Conservation (phyloP, 2,329 filamentous ascomycete species). For the Xylariomycetidae sp. region DNA sequence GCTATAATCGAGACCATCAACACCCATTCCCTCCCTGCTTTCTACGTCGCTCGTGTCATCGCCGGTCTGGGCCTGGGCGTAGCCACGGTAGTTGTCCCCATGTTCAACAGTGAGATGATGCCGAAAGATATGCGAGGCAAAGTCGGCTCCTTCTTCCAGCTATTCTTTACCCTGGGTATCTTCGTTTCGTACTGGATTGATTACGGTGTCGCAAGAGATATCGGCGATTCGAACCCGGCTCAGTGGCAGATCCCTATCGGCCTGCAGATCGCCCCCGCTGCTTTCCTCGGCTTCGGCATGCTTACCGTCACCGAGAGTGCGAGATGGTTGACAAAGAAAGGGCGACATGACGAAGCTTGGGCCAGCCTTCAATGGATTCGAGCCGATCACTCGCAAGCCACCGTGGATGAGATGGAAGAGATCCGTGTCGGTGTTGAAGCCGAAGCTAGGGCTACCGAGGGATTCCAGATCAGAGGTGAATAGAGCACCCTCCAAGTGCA, state of each 20-base stretch:
- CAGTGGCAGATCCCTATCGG: constrained; percentile 54
- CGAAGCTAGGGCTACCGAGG: constrained; percentile 37
- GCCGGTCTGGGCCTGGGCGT: constrained; percentile 26
- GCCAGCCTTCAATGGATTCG: constrained; percentile 45
- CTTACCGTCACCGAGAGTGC: constrained; percentile 42
- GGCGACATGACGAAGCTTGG: constrained; percentile 39
- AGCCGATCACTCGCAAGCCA: constrained; percentile 31
- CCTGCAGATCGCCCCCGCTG: constrained; percentile 42
- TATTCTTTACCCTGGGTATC: constrained; percentile 40
- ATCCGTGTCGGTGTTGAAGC: constrained; percentile 40
- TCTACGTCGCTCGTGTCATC: constrained; percentile 26
- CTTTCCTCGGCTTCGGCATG: constrained; percentile 41
- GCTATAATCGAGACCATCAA: constrained; percentile 37
- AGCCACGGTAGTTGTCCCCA: constrained; percentile 32
- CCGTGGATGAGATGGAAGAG: constrained; percentile 40
- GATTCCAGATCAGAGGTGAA: constrained; percentile 29
- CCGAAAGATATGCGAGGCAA: constrained; percentile 39
- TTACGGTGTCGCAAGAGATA: constrained; percentile 35
- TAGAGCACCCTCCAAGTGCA: neutral
- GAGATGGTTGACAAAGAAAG: constrained; percentile 42
- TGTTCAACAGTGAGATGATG: constrained; percentile 35
- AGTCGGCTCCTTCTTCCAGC: constrained; percentile 45
- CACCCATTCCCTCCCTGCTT: constrained; percentile 31
- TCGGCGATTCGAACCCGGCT: constrained; percentile 24
- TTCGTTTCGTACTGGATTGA: constrained; percentile 49